phyloP scores from a whole-genome alignment of 148 eudicot genomes.

The Cornus florida region DNA sequence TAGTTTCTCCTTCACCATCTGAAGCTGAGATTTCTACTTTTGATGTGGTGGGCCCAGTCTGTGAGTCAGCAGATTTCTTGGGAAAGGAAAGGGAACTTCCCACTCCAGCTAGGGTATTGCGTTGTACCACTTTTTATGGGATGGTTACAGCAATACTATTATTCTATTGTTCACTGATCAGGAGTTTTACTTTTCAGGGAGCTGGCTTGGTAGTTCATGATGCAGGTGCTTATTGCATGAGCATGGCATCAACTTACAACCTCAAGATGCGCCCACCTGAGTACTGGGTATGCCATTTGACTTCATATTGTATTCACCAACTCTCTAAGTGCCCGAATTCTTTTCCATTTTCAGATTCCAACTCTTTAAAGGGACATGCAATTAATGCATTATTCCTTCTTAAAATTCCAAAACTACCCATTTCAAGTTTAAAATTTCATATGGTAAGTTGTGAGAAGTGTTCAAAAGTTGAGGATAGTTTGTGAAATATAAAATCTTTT shows the following conservation, averaged over 20 bases:
- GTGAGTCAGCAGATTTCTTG: conserved; percentile 96
- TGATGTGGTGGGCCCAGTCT: conserved; percentile 97
- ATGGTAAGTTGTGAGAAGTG: too few species aligned
- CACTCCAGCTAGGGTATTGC: conserved; percentile 64
- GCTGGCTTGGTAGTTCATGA: conserved; percentile 92
- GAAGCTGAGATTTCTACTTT: conserved; percentile 66
- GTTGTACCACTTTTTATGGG: neutral
- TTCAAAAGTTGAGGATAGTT: too few species aligned
- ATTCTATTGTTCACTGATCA: neutral
- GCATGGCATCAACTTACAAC: conserved; percentile 99
- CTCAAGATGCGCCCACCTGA: conserved; percentile 99
- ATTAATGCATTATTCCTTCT: too few species aligned
- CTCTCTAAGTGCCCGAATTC: too few species aligned
- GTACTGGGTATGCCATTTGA: conserved; percentile 71
- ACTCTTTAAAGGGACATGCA: too few species aligned
- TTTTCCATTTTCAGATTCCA: too few species aligned
- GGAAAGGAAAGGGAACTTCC: conserved; percentile 91
- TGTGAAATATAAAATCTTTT: too few species aligned
- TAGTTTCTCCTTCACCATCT: conserved; percentile 67
- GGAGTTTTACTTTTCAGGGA: conserved; percentile 52
- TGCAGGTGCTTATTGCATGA: conserved; percentile 99
- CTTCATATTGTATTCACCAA: neutral
- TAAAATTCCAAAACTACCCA: too few species aligned
- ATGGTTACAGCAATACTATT: neutral
- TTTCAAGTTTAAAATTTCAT: too few species aligned